phyloP scores from a whole-genome alignment of 2,329 filamentous ascomycete genomes.

The Colletotrichum higginsianum region DNA sequence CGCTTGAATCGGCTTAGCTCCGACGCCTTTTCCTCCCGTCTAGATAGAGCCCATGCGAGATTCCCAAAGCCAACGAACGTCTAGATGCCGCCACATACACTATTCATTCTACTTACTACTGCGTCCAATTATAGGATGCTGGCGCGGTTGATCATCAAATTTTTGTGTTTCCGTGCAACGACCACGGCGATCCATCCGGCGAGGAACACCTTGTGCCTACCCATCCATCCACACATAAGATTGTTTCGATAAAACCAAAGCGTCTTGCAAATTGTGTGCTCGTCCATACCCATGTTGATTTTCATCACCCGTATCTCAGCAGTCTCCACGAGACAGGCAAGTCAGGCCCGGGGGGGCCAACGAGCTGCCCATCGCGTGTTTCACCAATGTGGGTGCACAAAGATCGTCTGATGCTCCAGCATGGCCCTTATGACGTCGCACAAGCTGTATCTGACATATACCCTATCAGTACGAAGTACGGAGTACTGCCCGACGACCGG shows the following conservation, averaged over 20 bases:
- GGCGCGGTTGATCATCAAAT: background rate
- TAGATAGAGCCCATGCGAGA: background rate
- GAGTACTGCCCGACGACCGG: constrained; percentile 11
- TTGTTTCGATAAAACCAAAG: constrained; percentile 17
- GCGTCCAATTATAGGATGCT: background rate
- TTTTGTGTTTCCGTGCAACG: background rate
- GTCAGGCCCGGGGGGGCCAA: constrained; percentile 13
- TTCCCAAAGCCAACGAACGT: background rate
- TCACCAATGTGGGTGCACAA: constrained; percentile 34
- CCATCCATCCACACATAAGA: background rate
- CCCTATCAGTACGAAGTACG: background rate
- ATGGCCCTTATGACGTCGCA: constrained; percentile 34
- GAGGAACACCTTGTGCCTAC: constrained; percentile 18
- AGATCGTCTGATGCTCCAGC: constrained; percentile 37
- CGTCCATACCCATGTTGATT: constrained; percentile 24
- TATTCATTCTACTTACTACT: too few relatives aligned
- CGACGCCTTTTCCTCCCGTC: background rate
- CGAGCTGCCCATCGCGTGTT: constrained; percentile 33
- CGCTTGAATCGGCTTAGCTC: constrained; percentile 38
- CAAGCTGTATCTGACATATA: constrained; percentile 4
- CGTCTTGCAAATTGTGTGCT: constrained; percentile 5
- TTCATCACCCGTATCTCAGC: constrained; percentile 24
- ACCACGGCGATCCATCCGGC: background rate
- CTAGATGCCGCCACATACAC: constrained; percentile 5
- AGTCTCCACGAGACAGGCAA: constrained; percentile 28